Evolutionary conservation across 371 early-diverging fungal genomes (phyloP).

Genomic region (Actinomortierella wolfii): DNA sequence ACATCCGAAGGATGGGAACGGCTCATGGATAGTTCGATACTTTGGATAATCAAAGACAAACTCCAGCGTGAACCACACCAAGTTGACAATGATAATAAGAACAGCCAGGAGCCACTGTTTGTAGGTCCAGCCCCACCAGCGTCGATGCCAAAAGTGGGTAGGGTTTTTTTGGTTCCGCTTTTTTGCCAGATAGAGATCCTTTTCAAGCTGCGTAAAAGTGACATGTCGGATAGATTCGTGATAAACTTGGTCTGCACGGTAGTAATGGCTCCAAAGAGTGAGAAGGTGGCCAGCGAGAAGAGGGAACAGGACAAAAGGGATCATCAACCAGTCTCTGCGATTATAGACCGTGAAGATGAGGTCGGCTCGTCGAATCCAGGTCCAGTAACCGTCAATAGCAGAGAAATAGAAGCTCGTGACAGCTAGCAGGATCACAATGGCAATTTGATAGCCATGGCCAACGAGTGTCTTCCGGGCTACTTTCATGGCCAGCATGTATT

Average conservation of each 20-base stretch:
- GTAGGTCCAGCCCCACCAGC: constrained; percentile 24
- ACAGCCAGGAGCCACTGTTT: constrained; percentile 22
- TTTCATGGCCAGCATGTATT: too few species aligned
- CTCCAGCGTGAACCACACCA: constrained; percentile 26
- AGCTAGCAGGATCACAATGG: constrained; percentile 4
- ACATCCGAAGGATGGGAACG: constrained; percentile 20
- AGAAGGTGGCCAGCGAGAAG: constrained; percentile 11
- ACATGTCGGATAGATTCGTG: too few species aligned
- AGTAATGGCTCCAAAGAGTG: constrained; percentile 22
- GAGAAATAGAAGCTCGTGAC: constrained; percentile 6
- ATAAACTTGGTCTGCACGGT: constrained; percentile 8
- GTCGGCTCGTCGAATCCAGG: constrained; percentile 26
- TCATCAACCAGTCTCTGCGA: constrained; percentile 9
- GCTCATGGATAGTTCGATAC: constrained; percentile 8
- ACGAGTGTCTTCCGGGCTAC: background rate
- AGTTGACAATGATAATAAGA: constrained; percentile 14
- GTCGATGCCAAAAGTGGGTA: constrained; percentile 11
- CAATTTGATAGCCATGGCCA: constrained; percentile 17
- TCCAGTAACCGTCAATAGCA: constrained; percentile 18
- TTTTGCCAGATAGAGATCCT: too few species aligned
- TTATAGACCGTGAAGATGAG: constrained; percentile 21
- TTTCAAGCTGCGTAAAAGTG: too few species aligned
- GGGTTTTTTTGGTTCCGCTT: too few species aligned
- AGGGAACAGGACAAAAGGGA: constrained; percentile 5
- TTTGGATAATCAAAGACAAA: constrained; percentile 11